Conservation (phyloP, 441 rosid species). For the Omphalea diandra region DNA sequence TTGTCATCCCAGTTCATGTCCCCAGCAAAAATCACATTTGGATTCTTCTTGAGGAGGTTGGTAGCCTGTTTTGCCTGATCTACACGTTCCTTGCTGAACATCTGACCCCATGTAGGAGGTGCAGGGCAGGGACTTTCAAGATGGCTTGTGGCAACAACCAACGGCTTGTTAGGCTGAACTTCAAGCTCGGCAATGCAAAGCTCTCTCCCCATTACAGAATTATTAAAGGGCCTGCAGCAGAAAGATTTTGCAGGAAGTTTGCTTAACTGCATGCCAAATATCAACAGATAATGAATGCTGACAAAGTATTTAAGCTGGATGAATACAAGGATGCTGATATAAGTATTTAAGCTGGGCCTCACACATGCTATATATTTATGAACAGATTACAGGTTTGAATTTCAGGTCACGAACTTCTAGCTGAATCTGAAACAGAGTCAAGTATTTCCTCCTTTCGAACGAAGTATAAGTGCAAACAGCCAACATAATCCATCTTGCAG, state of each 20-base stretch:
- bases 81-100: constrained; percentile 88
- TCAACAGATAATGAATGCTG: not conserved
- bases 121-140: constrained; percentile 94
- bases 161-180: constrained; percentile 45
- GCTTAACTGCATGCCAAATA: constrained; percentile 58
- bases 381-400: no score
- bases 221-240: constrained; percentile 52
- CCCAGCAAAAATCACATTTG: constrained; percentile 78
- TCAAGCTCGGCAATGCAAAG: constrained; percentile 67
- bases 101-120: constrained; percentile 97
- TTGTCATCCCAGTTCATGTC: constrained; percentile 98
- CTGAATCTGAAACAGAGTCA: not conserved
- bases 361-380: no score
- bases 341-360: no score
- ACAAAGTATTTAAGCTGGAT: not conserved
- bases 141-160: constrained; percentile 88
- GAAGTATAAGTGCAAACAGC: not conserved
- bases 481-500: not conserved
- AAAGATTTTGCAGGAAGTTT: constrained; percentile 71
- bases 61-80: constrained; percentile 69
- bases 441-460: not conserved
- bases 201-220: constrained; percentile 86
- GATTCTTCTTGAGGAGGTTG: constrained; percentile 44
- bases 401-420: not conserved
- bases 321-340: no score